These are phyloP conservation scores for Allium fistulosum DNA, from an alignment of 106 monocot genomes.

Conservation along the genomic window DNA sequence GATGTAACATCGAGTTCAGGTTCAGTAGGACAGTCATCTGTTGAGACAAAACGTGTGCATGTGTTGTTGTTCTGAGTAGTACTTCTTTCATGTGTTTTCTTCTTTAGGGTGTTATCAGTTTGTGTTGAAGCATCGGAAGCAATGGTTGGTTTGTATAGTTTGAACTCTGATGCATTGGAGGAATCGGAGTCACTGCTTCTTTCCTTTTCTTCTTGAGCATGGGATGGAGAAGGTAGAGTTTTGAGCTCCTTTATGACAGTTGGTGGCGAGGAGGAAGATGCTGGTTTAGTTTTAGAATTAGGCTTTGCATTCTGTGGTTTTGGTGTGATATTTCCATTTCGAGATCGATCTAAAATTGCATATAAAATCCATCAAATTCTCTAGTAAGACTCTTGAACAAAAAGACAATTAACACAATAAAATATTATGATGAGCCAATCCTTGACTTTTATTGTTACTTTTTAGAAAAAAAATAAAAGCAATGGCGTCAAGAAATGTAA, in stretches of 20 bases:
- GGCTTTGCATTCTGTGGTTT: constrained; percentile 21
- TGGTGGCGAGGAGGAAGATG: constrained; percentile 32
- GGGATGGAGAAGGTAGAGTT: constrained; percentile 14
- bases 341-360: constrained; percentile 22
- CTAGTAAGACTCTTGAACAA: too few species aligned
- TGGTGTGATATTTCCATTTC: constrained; percentile 8
- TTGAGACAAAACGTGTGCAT: constrained; percentile 19
- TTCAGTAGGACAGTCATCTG: constrained; percentile 23
- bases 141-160: constrained; percentile 17
- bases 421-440: too few species aligned
- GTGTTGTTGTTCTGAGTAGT: not conserved
- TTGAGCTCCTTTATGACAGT: constrained; percentile 28
- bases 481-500: too few species aligned
- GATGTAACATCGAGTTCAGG: constrained; percentile 18
- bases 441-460: too few species aligned
- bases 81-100: not conserved
- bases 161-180: constrained; percentile 16
- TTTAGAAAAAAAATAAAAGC: too few species aligned
- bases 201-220: constrained; percentile 23
- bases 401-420: too few species aligned
- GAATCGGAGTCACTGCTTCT: constrained; percentile 3
- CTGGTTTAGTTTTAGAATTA: constrained; percentile 16
- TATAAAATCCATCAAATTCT: too few species aligned
- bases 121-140: constrained; percentile 54
- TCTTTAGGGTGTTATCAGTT: constrained; percentile 27